Conservation (phyloP, 768 basidiomycete species). For the Lactarius sanguifluus region DNA sequence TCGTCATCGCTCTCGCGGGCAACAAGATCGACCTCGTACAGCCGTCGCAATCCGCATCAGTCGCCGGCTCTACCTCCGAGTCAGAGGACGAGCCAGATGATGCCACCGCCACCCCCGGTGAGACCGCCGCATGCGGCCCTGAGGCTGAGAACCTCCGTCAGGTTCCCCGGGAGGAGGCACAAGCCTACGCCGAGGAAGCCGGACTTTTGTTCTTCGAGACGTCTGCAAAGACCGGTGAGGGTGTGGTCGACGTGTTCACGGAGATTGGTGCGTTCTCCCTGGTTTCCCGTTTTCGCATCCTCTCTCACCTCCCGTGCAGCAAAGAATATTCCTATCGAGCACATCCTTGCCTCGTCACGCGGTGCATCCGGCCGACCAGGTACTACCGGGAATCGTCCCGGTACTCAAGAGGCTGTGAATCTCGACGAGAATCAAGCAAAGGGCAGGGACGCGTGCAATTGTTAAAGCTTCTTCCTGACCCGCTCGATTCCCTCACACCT, state of each 20-base stretch:
- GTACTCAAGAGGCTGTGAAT: conserved; percentile 59
- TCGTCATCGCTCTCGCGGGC: conserved; percentile 96
- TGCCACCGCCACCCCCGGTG: conserved; percentile 85
- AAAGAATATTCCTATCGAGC: conserved; percentile 90
- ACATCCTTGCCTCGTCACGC: conserved; percentile 83
- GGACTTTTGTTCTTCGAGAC: conserved; percentile 96
- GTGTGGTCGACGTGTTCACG: conserved; percentile 94
- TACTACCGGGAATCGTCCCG: conserved; percentile 51
- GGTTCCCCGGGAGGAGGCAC: conserved; percentile 92
- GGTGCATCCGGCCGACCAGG: conserved; percentile 64
- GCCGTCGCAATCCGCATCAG: conserved; percentile 51
- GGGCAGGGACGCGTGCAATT: conserved; percentile 78
- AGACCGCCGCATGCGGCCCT: conserved; percentile 48
- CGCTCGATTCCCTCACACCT: conserved; percentile 9
- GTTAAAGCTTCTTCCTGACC: conserved; percentile 45
- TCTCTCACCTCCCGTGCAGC: conserved; percentile 41
- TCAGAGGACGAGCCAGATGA: conserved; percentile 90
- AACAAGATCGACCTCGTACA: conserved; percentile 96
- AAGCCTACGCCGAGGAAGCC: conserved; percentile 95
- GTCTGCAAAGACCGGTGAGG: conserved; percentile 94
- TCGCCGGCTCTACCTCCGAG: conserved; percentile 52
- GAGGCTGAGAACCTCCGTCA: conserved; percentile 80
- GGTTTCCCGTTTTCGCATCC: neutral
- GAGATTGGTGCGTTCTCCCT: conserved; percentile 75
- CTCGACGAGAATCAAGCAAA: conserved; percentile 66